Evolutionary conservation across 2,329 filamentous ascomycete species (phyloP).

Genomic region (Colletotrichum eleusines): DNA sequence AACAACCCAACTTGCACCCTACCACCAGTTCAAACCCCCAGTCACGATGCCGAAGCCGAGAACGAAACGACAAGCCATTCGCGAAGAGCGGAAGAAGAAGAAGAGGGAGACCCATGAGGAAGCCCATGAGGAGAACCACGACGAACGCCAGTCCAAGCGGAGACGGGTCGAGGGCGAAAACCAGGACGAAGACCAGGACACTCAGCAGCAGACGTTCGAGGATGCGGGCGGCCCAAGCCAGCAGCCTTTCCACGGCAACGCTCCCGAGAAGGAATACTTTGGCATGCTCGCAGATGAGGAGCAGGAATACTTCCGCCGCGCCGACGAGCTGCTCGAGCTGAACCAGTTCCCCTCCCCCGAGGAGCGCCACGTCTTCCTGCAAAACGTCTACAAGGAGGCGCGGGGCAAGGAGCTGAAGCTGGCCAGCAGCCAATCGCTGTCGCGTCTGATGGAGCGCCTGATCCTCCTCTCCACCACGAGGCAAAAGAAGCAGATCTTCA

Average conservation of each 20-base stretch:
- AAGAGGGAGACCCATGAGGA: slow-evolving; percentile 46
- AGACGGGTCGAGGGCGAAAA: slow-evolving; percentile 44
- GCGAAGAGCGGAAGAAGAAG: slow-evolving; percentile 58
- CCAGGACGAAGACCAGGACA: slow-evolving; percentile 44
- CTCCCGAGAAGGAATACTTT: slow-evolving; percentile 81
- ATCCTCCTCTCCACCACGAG: slow-evolving; percentile 82
- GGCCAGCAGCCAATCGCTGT: slow-evolving; percentile 95
- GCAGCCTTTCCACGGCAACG: slow-evolving; percentile 45
- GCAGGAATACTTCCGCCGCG: slow-evolving; percentile 93
- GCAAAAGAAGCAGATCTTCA: slow-evolving; percentile 90
- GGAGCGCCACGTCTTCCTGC: slow-evolving; percentile 77
- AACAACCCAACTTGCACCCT: slow-evolving; percentile 14
- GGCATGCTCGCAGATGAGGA: slow-evolving; percentile 93
- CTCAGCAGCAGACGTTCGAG: slow-evolving; percentile 41
- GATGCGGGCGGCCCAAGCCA: slow-evolving; percentile 46
- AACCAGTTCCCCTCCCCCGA: slow-evolving; percentile 87
- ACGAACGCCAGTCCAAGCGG: slow-evolving; percentile 37
- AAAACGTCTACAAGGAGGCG: slow-evolving; percentile 88
- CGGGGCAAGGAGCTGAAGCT: slow-evolving; percentile 95
- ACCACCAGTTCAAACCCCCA: slow-evolving; percentile 16
- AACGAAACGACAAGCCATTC: slow-evolving; percentile 55
- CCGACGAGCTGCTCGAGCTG: slow-evolving; percentile 89
- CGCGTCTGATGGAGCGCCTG: slow-evolving; percentile 89
- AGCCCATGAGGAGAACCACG: slow-evolving; percentile 43
- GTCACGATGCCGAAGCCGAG: slow-evolving; percentile 58